phyloP scores from a whole-genome alignment of 202 grass and related monocot species.

The Carex arenaria region DNA sequence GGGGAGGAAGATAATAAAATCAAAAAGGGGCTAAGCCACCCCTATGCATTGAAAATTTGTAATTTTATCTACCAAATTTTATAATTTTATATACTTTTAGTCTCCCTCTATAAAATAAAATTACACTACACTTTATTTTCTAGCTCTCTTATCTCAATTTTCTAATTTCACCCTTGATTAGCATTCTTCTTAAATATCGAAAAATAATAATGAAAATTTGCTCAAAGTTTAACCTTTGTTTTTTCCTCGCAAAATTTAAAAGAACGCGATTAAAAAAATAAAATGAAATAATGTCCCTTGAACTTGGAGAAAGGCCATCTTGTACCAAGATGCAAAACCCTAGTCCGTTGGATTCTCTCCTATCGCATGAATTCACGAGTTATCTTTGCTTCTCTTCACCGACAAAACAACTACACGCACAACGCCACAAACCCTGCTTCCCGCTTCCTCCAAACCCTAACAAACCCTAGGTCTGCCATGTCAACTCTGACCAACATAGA shows the following conservation, averaged over 20 bases:
- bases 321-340: neutral
- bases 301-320: neutral
- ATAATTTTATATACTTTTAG: no score
- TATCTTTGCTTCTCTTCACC: constrained; percentile 19
- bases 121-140: no score
- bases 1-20: no score
- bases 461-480: constrained; percentile 65
- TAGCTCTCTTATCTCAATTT: no score
- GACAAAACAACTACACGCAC: neutral
- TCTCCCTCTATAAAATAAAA: no score
- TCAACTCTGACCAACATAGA: constrained; percentile 24
- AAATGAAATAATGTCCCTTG: neutral
- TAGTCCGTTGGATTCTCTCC: constrained; percentile 8
- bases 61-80: no score
- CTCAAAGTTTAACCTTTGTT: neutral
- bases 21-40: no score
- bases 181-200: neutral
- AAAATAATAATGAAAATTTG: neutral
- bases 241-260: neutral
- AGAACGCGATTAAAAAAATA: neutral
- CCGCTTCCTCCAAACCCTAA: constrained; percentile 29
- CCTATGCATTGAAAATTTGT: no score
- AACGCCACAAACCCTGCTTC: neutral
- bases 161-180: no score
- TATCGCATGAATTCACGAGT: constrained; percentile 42